Percentiles rank a stretch among this genome's conserved stretches.
These are phyloP conservation scores for Candida tallmaniae DNA, from an alignment of 805 yeast species.

Conservation along the genomic window DNA sequence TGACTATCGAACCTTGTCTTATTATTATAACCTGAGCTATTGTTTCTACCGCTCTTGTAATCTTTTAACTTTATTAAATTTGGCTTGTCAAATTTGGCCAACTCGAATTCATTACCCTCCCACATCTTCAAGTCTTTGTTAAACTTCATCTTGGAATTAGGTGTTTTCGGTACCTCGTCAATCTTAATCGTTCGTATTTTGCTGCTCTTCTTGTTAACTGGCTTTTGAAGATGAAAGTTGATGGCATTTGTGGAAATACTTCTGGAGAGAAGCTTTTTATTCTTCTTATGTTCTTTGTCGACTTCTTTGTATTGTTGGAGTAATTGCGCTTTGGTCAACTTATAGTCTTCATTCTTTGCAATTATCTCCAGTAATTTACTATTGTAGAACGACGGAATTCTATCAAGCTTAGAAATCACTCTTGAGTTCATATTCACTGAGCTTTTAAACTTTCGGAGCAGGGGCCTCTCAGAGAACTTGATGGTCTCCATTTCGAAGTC, in stretches of 20 bases:
- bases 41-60: constrained; percentile 12
- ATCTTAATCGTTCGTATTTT: constrained; percentile 7
- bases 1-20: constrained; percentile 60
- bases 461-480: constrained; percentile 1
- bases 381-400: constrained; percentile 39
- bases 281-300: constrained; percentile 13
- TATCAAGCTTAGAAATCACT: constrained; percentile 32
- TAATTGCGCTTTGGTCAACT: constrained; percentile 21
- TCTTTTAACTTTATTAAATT: constrained; percentile 31
- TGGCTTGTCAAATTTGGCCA: constrained; percentile 49
- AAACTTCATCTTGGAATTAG: constrained; percentile 42
- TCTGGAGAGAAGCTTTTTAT: constrained; percentile 9
- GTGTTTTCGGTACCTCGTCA: constrained; percentile 17
- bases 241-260: constrained; percentile 3
- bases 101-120: constrained; percentile 64
- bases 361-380: constrained; percentile 13
- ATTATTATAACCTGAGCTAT: constrained; percentile 54
- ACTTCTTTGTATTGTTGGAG: constrained; percentile 29
- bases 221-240: not conserved
- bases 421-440: constrained; percentile 18
- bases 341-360: constrained; percentile 11
- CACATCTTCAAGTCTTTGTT: constrained; percentile 50
- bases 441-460: constrained; percentile 19
- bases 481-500: too few relatives aligned
- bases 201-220: not conserved